Base-by-base conservation (phyloP, 257 asterid genomes). In the Solanum tarapatanum region DNA sequence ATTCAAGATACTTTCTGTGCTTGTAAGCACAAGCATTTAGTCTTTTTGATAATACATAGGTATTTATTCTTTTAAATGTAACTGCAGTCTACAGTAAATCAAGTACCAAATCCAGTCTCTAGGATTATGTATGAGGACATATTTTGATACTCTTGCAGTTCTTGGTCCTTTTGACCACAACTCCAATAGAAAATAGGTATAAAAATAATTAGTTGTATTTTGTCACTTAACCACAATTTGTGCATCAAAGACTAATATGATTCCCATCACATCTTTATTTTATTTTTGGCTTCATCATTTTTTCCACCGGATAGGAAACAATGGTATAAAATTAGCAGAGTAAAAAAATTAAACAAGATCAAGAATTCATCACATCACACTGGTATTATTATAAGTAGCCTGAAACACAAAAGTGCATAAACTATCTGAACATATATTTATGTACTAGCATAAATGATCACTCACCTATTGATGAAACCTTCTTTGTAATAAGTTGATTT, bases 401-500 rank as follows among this genome's bases (percentile, higher is more conserved):
- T 48, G 85, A 82, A 82, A 82, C 85, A 82, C 30, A 14, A 82
- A 82, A 82, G 43, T 48, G 85, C 85, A 48, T 48, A 82, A 39
- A 30, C 85, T 24, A 48, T 51, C 19, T 45, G 36, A 41, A 17
- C 11, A 82, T 11, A 48, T 19, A 28, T 10, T 45, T 82, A 30
- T 82, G 43, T 75, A 37, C 68, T 28, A 48, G 39, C 69, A 48
- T 48, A 48, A 17, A 48, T 10, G 36, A 82, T 82, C 26, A 30
- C 85, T 48, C 36, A 96, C 99, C 99, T 87, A 96, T 92, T 86
- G 92, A 92, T 60, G 90, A 90, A 89, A 92, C 92, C 94, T 90
- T 94, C 68, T 90, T 94, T 90, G 92, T 92, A 86, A 90, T 87
- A 66, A 92, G 89, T 91, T 92, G 92, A 66, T 86, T 88, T 87